Base-by-base conservation (phyloP, 208 protist species). In the Leishmania mexicana region DNA sequence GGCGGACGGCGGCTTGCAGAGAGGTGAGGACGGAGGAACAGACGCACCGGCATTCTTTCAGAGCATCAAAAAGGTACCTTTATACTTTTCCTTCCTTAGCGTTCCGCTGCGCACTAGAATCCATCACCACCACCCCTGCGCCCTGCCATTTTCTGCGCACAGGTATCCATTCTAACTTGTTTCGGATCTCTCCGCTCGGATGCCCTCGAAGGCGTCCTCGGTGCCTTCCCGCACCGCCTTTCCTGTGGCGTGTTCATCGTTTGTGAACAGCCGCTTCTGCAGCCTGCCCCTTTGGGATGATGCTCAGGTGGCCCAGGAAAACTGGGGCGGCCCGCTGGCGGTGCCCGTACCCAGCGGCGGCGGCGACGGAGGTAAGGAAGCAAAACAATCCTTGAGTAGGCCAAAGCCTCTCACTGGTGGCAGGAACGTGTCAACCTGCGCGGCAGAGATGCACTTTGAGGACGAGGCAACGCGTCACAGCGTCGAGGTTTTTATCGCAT, bases 211-310 rank as follows among this genome's bases (percentile, higher is more conserved):
- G 60, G 54, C 45, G 5, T 58, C 49, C 1, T 42, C 62, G n/a
- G n/a, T 72, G n/a, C 31, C 19, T 57, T 35, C 38, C 38, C 82
- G 82, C 7, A 28, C 53, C 31, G 47, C 7, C 54, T 2, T 35
- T 38, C 31, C 42, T 5, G 45, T 3, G 2, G 2, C 62, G 10
- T 47, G 38, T 31, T 47, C 82, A 8, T n/a, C 73, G 4, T 87
- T 92, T 42, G 64, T 83, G 21, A 73, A 75, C 31, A 82, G 67
- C 53, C 47, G 65, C 10, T 78, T 5, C 31, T 84, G 79, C 78
- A 82, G 42, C 38, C 79, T 96, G 17, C 92, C 94, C 2, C 11
- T 94, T 1, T 97, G 94, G 93, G 93, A 97, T 79, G 93, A 96
- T 19, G 81, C 80, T 17, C 88, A 93, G 40, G 88, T 97, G 28